Evolutionary conservation across 208 protist genomes (phyloP).

Genomic region (Crithidia bombi): DNA sequence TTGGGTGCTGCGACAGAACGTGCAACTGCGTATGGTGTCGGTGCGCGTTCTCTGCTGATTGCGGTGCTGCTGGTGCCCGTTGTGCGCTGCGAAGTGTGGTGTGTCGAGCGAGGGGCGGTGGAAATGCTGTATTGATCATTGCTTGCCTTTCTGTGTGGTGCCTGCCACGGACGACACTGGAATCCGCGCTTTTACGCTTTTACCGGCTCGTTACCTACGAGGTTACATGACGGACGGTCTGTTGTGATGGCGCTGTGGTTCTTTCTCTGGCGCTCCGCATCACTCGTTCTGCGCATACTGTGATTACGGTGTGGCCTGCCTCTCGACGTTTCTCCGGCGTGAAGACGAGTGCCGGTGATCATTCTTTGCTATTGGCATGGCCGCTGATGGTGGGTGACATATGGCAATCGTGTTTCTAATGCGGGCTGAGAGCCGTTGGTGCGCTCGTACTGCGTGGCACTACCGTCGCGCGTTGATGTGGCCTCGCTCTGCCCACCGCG

Average conservation of each 20-base stretch:
- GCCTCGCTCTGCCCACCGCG: constrained; percentile 14
- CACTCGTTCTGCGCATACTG: constrained; percentile 45
- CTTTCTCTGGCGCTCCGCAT: constrained; percentile 43
- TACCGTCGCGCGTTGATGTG: constrained; percentile 20
- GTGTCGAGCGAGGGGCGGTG: constrained; percentile 35
- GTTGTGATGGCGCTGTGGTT: constrained; percentile 49
- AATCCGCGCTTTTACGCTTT: constrained; percentile 43
- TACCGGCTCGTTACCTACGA: constrained; percentile 42
- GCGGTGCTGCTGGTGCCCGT: constrained; percentile 41
- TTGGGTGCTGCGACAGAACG: constrained; percentile 40
- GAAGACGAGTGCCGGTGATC: constrained; percentile 48
- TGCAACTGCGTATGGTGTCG: constrained; percentile 40
- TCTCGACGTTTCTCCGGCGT: constrained; percentile 39
- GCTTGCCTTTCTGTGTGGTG: constrained; percentile 35
- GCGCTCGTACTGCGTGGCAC: constrained; percentile 24
- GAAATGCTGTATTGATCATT: constrained; percentile 43
- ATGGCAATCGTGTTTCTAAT: constrained; percentile 31
- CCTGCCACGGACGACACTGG: constrained; percentile 33
- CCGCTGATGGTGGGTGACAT: constrained; percentile 40
- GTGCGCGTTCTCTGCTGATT: constrained; percentile 28
- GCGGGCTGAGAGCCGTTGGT: constrained; percentile 39
- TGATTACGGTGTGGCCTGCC: constrained; percentile 41
- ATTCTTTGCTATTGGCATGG: constrained; percentile 52
- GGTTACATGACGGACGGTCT: constrained; percentile 42
- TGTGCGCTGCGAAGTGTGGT: constrained; percentile 36